Evolutionary conservation across 352 stramenopile species (phyloP).

Genomic region (Pythium pectinolyticum): DNA sequence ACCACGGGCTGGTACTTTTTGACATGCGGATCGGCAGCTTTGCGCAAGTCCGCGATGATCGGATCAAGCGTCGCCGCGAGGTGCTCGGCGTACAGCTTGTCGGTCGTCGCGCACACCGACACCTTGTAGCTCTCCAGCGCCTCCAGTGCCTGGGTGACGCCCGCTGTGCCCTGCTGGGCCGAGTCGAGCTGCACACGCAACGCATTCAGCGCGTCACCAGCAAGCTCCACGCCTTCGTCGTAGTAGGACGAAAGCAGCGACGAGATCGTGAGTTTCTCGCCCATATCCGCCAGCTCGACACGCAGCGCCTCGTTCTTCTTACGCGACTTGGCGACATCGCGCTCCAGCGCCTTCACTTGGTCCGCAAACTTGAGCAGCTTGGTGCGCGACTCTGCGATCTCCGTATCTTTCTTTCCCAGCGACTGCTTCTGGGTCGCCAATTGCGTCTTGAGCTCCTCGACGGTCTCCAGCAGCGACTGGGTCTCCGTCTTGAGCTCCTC

Average conservation of each 20-base stretch:
- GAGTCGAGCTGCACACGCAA: slow-evolving; percentile 43
- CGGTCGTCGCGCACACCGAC: slow-evolving; percentile 40
- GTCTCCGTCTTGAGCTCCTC: slow-evolving; percentile 35
- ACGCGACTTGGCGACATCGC: slow-evolving; percentile 44
- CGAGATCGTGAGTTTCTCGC: slow-evolving; percentile 62
- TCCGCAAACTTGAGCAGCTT: slow-evolving; percentile 37
- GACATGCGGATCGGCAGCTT: slow-evolving; percentile 52
- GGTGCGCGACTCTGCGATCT: slow-evolving; percentile 28
- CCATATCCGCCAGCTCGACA: slow-evolving; percentile 50
- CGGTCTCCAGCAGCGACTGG: slow-evolving; percentile 31
- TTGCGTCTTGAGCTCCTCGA: slow-evolving; percentile 34
- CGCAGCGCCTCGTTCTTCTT: slow-evolving; percentile 68
- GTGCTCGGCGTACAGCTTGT: slow-evolving; percentile 70
- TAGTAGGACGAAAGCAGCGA: slow-evolving; percentile 78
- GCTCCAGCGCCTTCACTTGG: slow-evolving; percentile 44
- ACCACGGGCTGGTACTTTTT: slow-evolving; percentile 56
- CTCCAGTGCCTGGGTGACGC: slow-evolving; percentile 51
- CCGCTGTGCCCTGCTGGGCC: slow-evolving; percentile 42
- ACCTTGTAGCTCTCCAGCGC: slow-evolving; percentile 51
- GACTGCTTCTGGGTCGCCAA: slow-evolving; percentile 36
- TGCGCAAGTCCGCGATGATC: slow-evolving; percentile 52
- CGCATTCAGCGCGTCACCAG: slow-evolving; percentile 34
- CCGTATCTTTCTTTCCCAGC: slow-evolving; percentile 29
- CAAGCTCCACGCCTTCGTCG: slow-evolving; percentile 68
- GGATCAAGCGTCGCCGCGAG: slow-evolving; percentile 64